Evolutionary conservation across 2,329 filamentous ascomycete species (phyloP).

Genomic region (Stachybotrys chlorohalonatus): DNA sequence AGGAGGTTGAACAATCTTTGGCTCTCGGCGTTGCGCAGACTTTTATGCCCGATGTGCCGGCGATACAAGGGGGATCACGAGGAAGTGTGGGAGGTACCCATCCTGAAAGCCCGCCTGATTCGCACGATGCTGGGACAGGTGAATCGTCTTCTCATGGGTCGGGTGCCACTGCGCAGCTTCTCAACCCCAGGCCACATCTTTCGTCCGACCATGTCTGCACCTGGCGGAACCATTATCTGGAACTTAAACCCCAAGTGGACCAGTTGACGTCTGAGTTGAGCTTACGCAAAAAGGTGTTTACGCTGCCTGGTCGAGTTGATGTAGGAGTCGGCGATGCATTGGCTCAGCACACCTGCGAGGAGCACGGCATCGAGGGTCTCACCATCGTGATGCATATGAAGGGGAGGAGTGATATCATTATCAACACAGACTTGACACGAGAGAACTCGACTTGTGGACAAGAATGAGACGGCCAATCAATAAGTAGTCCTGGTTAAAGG

Average conservation of each 20-base stretch:
- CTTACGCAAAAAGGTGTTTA: conserved; percentile 7
- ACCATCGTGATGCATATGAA: conserved; percentile 42
- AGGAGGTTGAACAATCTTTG: conserved; percentile 18
- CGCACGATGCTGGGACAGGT: not conserved
- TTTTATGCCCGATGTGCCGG: not conserved
- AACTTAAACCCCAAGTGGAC: conserved; percentile 30
- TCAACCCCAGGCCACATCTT: conserved; percentile 23
- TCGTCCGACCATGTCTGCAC: conserved; percentile 30
- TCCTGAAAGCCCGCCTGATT: not conserved
- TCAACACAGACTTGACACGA: conserved; percentile 35
- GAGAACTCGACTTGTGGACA: not conserved
- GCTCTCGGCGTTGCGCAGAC: conserved; percentile 3
- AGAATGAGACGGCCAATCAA: not conserved
- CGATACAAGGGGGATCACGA: not conserved
- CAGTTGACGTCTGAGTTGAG: conserved; percentile 29
- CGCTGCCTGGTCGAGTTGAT: conserved; percentile 6
- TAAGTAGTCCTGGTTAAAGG: too few relatives aligned
- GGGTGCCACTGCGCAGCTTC: conserved; percentile 10
- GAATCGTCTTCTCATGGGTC: not conserved
- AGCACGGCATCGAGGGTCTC: conserved; percentile 36
- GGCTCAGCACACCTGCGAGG: conserved; percentile 17
- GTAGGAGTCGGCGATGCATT: conserved; percentile 9
- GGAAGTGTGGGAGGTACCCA: not conserved
- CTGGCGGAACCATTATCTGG: conserved; percentile 32
- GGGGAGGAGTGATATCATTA: conserved; percentile 40